These are phyloP conservation scores for Fraxinus anomala DNA, from an alignment of 257 asterid genomes.

Conservation along the genomic window DNA sequence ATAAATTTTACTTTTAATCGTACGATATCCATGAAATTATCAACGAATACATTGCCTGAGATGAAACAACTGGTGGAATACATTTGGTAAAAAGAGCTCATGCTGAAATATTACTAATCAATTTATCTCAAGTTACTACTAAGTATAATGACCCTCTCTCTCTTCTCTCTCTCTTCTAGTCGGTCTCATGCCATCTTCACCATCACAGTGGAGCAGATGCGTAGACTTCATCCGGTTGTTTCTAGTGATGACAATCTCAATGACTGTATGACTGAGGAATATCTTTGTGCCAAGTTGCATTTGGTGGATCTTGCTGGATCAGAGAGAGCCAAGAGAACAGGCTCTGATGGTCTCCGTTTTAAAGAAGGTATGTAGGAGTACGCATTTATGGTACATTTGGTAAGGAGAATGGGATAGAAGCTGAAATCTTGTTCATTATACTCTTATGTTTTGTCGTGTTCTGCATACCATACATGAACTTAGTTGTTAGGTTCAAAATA, in stretches of 20 bases:
- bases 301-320: conserved; percentile 99
- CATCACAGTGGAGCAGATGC: conserved; percentile 97
- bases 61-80: conserved; percentile 3
- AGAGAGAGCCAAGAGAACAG: conserved; percentile 97
- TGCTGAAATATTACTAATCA: conserved; percentile 20
- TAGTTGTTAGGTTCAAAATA: conserved; percentile 18
- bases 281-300: conserved; percentile 97
- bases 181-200: conserved; percentile 99
- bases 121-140: conserved; percentile 11
- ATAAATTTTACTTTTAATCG: not conserved
- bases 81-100: not conserved
- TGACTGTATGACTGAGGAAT: conserved; percentile 84
- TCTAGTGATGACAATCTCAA: conserved; percentile 50
- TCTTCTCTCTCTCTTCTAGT: conserved; percentile 40
- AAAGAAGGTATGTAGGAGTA: conserved; percentile 69
- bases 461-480: not conserved
- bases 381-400: not conserved
- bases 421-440: not conserved
- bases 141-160: not conserved
- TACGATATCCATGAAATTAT: not conserved
- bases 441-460: not conserved
- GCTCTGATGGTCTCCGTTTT: conserved; percentile 97
- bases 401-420: not conserved
- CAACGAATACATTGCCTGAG: not conserved
- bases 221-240: conserved; percentile 49